Conservation (phyloP, 108 stramenopile species). For the Cyclotella sp. region DNA sequence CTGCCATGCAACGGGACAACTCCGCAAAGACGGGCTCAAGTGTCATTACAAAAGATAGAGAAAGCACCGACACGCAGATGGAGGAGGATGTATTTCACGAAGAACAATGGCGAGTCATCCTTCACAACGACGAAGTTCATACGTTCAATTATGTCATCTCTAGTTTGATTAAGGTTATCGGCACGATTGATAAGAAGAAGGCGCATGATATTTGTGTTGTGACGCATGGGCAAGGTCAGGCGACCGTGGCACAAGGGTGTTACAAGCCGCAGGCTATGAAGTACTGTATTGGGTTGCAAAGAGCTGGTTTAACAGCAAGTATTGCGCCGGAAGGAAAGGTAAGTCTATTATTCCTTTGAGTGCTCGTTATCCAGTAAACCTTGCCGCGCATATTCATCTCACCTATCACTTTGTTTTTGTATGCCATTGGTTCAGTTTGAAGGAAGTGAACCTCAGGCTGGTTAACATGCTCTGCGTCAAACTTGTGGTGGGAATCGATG, state of each 20-base stretch:
- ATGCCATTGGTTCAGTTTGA: background rate
- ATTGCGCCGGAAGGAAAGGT: slow-evolving; percentile 88
- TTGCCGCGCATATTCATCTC: background rate
- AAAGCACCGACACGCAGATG: slow-evolving; percentile 75
- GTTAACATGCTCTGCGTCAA: background rate
- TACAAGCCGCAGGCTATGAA: slow-evolving; percentile 94
- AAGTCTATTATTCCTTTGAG: background rate
- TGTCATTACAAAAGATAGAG: slow-evolving; percentile 66
- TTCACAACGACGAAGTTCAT: slow-evolving; percentile 97
- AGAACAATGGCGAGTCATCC: slow-evolving; percentile 89
- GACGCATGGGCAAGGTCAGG: slow-evolving; percentile 93
- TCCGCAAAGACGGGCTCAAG: slow-evolving; percentile 73
- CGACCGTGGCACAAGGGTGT: slow-evolving; percentile 83
- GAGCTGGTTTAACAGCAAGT: slow-evolving; percentile 92
- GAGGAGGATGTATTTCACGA: slow-evolving; percentile 79
- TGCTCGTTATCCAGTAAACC: background rate
- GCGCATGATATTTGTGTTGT: slow-evolving; percentile 92
- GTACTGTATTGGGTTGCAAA: slow-evolving; percentile 86
- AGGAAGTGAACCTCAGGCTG: slow-evolving; percentile 10
- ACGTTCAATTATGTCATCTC: slow-evolving; percentile 96
- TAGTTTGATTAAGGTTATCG: slow-evolving; percentile 86
- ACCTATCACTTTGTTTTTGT: too few species aligned
- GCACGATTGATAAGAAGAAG: slow-evolving; percentile 86
- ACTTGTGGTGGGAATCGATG: too few species aligned
- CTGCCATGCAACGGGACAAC: slow-evolving; percentile 49